Percentiles rank a stretch among this genome's conserved stretches.
Evolutionary conservation across 1,284 basidiomycete species (phyloP).

Genomic region (Moesziomyces globuligerus): DNA sequence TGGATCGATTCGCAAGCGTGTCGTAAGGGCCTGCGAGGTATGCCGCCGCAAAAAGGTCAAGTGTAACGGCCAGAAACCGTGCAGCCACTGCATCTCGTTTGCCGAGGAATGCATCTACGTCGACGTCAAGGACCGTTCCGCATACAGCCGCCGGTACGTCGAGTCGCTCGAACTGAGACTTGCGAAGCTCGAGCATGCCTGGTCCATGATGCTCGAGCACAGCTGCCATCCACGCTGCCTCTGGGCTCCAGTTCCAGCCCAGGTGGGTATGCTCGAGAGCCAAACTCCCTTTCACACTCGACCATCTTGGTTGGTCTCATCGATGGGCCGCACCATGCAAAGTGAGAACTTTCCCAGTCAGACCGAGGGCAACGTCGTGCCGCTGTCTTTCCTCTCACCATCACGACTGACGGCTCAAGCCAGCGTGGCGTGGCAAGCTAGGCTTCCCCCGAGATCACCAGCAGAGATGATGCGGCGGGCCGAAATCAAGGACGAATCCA

Average conservation of each 20-base stretch:
- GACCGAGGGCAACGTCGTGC: too few relatives aligned
- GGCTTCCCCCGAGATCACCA: too few relatives aligned
- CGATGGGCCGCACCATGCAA: too few relatives aligned
- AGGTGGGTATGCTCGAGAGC: not conserved
- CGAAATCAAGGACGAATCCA: slow-evolving; percentile 1
- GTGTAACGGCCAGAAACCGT: slow-evolving; percentile 52
- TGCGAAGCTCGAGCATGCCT: slow-evolving; percentile 22
- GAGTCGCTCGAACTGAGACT: slow-evolving; percentile 45
- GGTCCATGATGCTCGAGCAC: not conserved
- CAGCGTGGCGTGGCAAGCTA: too few relatives aligned
- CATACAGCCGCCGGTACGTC: slow-evolving; percentile 51
- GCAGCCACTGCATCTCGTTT: slow-evolving; percentile 46
- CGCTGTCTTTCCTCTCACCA: too few relatives aligned
- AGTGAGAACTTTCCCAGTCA: too few relatives aligned
- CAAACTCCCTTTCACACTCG: too few relatives aligned
- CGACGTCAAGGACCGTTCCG: slow-evolving; percentile 41
- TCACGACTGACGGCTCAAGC: too few relatives aligned
- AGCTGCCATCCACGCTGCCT: too few relatives aligned
- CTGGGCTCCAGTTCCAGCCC: not conserved
- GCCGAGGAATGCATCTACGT: slow-evolving; percentile 46
- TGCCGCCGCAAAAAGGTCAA: slow-evolving; percentile 56
- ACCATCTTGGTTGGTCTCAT: too few relatives aligned
- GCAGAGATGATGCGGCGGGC: too few relatives aligned
- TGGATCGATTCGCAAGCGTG: slow-evolving; percentile 36
- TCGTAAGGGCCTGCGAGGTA: slow-evolving; percentile 47